Percentiles rank a stretch among this genome's conserved stretches.
These are phyloP conservation scores for Ganoderma meredithae DNA, from an alignment of 1,284 basidiomycete genomes.

Conservation along the genomic window DNA sequence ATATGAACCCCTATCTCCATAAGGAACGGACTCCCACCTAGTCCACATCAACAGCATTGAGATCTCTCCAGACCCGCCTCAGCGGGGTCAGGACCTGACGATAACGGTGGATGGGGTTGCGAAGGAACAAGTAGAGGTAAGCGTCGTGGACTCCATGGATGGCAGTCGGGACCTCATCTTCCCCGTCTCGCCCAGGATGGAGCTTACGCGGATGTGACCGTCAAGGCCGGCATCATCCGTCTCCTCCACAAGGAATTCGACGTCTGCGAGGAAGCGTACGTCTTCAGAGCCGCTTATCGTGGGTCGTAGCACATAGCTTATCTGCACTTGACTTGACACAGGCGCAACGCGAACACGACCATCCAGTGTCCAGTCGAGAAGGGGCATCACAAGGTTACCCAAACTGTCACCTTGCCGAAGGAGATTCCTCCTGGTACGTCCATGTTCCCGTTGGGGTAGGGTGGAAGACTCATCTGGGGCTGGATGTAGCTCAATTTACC, in stretches of 20 bases:
- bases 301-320: slow-evolving; percentile 8
- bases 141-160: neutral
- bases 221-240: slow-evolving; percentile 91
- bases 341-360: slow-evolving; percentile 72
- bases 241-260: slow-evolving; percentile 85
- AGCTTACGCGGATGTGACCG: slow-evolving; percentile 86
- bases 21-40: slow-evolving; percentile 56
- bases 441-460: slow-evolving; percentile 11
- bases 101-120: slow-evolving; percentile 78
- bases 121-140: slow-evolving; percentile 69
- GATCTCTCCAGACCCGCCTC: slow-evolving; percentile 83
- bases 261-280: slow-evolving; percentile 92
- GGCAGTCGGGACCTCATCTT: neutral
- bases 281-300: slow-evolving; percentile 32
- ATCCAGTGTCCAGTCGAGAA: slow-evolving; percentile 81
- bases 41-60: slow-evolving; percentile 71
- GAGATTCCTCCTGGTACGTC: slow-evolving; percentile 87
- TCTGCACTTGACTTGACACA: slow-evolving; percentile 37
- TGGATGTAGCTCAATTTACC: slow-evolving; percentile 79
- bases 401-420: slow-evolving; percentile 85
- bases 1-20: neutral
- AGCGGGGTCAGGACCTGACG: slow-evolving; percentile 84
- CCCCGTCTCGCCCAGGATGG: slow-evolving; percentile 69
- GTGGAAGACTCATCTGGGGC: neutral
- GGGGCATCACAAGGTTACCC: slow-evolving; percentile 74